Conservation (phyloP, 352 stramenopile species). For the Poterioochromonas sp. region DNA sequence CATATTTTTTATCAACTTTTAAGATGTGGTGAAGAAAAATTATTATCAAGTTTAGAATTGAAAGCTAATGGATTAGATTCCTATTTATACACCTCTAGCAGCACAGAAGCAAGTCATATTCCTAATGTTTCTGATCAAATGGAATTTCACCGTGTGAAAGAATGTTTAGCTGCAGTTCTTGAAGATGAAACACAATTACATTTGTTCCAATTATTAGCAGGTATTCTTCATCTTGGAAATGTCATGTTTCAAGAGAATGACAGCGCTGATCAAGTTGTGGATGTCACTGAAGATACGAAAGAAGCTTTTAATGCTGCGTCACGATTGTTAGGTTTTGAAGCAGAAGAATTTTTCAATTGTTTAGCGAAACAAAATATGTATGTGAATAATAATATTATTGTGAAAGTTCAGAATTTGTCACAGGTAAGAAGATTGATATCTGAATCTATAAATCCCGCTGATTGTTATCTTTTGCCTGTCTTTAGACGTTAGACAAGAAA, state of each 20-base stretch:
- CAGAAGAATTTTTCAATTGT: constrained; percentile 58
- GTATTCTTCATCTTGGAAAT: constrained; percentile 84
- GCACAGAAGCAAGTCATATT: not conserved
- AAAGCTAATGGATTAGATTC: not conserved
- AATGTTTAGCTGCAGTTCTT: not conserved
- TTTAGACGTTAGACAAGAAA: constrained; percentile 41
- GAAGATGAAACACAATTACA: constrained; percentile 38
- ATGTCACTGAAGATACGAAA: constrained; percentile 45
- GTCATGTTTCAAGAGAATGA: constrained; percentile 72
- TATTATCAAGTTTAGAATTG: not conserved
- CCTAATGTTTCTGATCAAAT: not conserved
- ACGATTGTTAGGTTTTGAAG: constrained; percentile 58
- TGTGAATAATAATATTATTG: constrained; percentile 47
- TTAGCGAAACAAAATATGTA: constrained; percentile 70
- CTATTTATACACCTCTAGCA: not conserved
- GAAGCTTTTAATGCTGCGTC: constrained; percentile 50
- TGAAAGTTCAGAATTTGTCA: constrained; percentile 61
- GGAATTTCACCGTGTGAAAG: not conserved
- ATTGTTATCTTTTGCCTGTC: not conserved
- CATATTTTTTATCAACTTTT: constrained; percentile 97
- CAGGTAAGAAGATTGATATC: constrained; percentile 50
- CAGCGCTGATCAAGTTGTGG: constrained; percentile 42
- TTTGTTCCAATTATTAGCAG: constrained; percentile 88
- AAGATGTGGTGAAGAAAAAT: constrained; percentile 37
- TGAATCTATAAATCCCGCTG: constrained; percentile 52